Base-by-base conservation (phyloP, 352 stramenopile genomes). In the Globisporangium alternatum region DNA sequence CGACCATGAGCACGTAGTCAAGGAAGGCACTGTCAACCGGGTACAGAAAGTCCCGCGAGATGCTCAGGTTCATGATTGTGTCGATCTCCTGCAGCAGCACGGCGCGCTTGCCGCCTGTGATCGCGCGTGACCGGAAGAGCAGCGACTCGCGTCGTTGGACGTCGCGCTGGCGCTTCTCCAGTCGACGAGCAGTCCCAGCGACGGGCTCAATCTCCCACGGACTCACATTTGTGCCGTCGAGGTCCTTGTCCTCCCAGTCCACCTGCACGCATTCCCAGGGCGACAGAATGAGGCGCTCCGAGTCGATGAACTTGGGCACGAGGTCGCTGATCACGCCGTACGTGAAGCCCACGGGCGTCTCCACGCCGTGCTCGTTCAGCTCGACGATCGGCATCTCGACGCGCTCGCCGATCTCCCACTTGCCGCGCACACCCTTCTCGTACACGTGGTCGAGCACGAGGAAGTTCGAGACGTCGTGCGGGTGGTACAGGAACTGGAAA, bases 391-490 rank as follows among this genome's bases (percentile, higher is more conserved):
- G 82, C 72, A 89, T 90, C 56, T 88, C 77, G 17, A 97, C 76
- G 6, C 81, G 76, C 57, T 96, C 83, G 12, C 83, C 83, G 8
- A 88, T 60, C n/a, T 70, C 63, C 84, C 86, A 95, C 10, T 74
- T 72, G 12, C 74, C 75, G n/a, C 75, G 80, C n/a, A 97, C 80
- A 17, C 87, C 87, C 49, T 69, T 87, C 45, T 94, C 86, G 49
- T 89, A 96, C 7, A 81, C 67, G 56, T 95, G 83, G 57, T 94
- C 81, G n/a, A 96, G 67, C 31, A 97, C 74, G 30, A 97, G 54
- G 52, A 96, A 97, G 52, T 95, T 94, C 5, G 87, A 80, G 10
- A 90, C 71, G 51, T 95, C 83, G 63, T 93, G 85, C 6, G 87
- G 84, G 45, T 93, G 87, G 44, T 88, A 91, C 30, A 78, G 35